phyloP scores from a whole-genome alignment of 768 basidiomycete species.

The Podaxis sp. region DNA sequence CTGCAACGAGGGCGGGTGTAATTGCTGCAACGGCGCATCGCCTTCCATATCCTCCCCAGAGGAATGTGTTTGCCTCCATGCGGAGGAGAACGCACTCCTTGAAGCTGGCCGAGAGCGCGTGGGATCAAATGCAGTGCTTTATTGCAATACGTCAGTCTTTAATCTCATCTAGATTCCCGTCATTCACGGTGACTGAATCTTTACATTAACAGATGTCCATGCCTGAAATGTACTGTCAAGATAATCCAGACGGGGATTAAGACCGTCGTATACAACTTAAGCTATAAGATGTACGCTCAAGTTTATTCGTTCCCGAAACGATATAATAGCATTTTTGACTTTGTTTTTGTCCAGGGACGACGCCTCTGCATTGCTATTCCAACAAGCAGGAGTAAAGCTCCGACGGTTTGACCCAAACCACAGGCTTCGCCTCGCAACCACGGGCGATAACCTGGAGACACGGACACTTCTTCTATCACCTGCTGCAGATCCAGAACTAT shows the following conservation, averaged over 20 bases:
- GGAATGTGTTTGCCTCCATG: conserved; percentile 93
- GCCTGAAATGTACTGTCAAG: conserved; percentile 93
- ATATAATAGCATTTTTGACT: background rate
- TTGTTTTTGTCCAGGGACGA: conserved; percentile 57
- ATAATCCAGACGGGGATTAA: conserved; percentile 94
- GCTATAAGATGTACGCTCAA: conserved; percentile 86
- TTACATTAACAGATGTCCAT: conserved; percentile 73
- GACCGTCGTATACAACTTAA: conserved; percentile 90
- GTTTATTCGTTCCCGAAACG: background rate
- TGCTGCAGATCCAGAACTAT: background rate
- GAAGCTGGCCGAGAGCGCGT: conserved; percentile 92
- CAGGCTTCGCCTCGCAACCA: conserved; percentile 21
- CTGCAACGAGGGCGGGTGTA: conserved; percentile 90
- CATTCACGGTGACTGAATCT: background rate
- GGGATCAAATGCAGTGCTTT: conserved; percentile 78
- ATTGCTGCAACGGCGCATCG: conserved; percentile 62
- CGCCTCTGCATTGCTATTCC: conserved; percentile 72
- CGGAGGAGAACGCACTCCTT: conserved; percentile 94
- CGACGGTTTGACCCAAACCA: conserved; percentile 59
- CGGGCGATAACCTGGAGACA: conserved; percentile 17
- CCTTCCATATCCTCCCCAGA: conserved; percentile 42
- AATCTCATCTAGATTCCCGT: background rate
- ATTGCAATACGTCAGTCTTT: conserved; percentile 89
- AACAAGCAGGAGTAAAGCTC: conserved; percentile 78
- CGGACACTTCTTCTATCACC: conserved; percentile 7